Evolutionary conservation across 1,284 basidiomycete genomes (phyloP), one percentile per base, ranked within the genome.

Genomic region (Thelephora terrestris): DNA sequence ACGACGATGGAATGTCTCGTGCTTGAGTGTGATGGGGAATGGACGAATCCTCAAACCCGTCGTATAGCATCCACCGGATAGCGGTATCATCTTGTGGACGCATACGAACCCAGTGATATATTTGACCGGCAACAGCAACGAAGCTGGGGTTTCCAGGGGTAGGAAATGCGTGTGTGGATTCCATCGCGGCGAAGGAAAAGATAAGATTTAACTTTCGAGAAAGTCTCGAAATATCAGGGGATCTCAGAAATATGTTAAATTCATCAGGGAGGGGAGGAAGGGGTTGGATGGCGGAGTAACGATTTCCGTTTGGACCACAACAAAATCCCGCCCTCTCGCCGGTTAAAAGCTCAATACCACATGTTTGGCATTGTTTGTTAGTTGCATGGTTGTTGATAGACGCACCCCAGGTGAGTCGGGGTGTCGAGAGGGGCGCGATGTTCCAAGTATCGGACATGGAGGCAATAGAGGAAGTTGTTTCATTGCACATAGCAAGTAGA

Each of bases 1-100:
- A 64, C 1, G 18, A 5, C 0, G n/a, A 7, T 1, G 62, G 64
- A 18, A 67, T 35, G 2, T 24, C 12, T 4, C 23, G 12, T 1
- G 53, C 46, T 39, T 47, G 54, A 0, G 18, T 12, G 10, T 17
- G 34, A 47, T 52, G 50, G 18, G 55, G 58, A 2, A 49, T 45
- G 17, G 35, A 3, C 4, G 45, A 29, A 4, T 47, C n/a, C 38
- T 55, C 32, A 34, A 60, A 61, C 0, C 59, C 62, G 49, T 67
- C 65, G 50, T 65, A 65, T 0, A 68, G 50, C 6, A 69, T 50
- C 67, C 66, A 66, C n/a, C 55, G 56, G 1, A 66, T 52, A 10
- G 55, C 57, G 0, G 61, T 65, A 42, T 57, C 52, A n/a, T 40
- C 38, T 0, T 47, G 6, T 45, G 62, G 61, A 3, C 43, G 47